Evolutionary conservation across 139 green algal species (phyloP).

Genomic region (Chlamydomonas sp.): DNA sequence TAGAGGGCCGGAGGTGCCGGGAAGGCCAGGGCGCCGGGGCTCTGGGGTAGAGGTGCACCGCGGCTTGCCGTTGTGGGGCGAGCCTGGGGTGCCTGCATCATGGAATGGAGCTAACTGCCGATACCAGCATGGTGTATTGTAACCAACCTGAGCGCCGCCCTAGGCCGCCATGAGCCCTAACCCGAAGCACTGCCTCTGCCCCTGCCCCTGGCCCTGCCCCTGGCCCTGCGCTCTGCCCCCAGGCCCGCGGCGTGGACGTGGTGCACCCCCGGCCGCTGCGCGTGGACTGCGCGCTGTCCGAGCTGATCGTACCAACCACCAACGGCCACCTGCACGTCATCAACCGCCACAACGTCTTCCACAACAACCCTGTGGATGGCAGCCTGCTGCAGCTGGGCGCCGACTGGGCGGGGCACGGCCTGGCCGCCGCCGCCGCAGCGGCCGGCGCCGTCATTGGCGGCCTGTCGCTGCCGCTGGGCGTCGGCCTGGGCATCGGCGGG

Average conservation of each 20-base stretch:
- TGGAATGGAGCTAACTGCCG: no score
- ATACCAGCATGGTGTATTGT: no score
- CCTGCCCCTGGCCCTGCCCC: background rate
- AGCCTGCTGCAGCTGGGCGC: background rate
- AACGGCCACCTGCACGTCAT: no score
- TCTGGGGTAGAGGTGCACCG: background rate
- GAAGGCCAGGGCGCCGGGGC: background rate
- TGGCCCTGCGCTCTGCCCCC: background rate
- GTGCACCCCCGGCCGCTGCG: conserved; percentile 5
- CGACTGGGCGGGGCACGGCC: background rate
- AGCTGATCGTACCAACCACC: no score
- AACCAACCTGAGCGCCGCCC: no score
- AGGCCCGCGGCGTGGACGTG: conserved; percentile 21
- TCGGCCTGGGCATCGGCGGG: no score
- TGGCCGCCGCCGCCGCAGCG: background rate
- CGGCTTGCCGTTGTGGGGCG: no score
- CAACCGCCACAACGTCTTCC: conserved; percentile 10
- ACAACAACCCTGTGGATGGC: conserved; percentile 5
- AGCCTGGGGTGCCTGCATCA: no score
- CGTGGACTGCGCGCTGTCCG: background rate
- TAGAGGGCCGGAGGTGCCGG: background rate
- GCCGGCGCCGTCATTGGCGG: background rate
- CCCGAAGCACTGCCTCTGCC: background rate
- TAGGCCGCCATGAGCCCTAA: background rate
- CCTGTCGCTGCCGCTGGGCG: no score